A percentile compares a stretch with the other conserved stretches of the same genome.
These are phyloP conservation scores for Aspergillus fumigatus DNA, from an alignment of 2,329 filamentous ascomycete species.

Conservation along the genomic window DNA sequence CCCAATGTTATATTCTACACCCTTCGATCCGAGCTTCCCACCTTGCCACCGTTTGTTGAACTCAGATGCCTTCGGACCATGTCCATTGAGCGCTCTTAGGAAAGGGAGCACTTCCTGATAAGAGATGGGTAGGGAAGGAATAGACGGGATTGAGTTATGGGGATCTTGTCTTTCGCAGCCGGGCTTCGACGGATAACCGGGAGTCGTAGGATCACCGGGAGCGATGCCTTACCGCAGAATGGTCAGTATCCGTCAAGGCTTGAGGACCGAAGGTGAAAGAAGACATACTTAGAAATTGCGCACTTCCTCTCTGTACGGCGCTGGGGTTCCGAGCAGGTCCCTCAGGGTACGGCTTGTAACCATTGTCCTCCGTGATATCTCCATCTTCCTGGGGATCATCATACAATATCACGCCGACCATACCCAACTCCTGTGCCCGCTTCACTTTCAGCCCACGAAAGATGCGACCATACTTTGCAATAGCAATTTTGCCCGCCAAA, in stretches of 20 bases:
- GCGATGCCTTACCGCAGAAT: slow-evolving; percentile 44
- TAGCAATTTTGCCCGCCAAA: slow-evolving; percentile 77
- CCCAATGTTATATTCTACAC: slow-evolving; percentile 79
- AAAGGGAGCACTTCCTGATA: slow-evolving; percentile 82
- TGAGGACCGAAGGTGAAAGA: neutral
- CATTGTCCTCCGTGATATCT: slow-evolving; percentile 73
- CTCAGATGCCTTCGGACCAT: slow-evolving; percentile 72
- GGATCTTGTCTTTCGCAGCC: slow-evolving; percentile 72
- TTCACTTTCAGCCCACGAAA: slow-evolving; percentile 92
- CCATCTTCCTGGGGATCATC: slow-evolving; percentile 88
- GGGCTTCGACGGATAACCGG: slow-evolving; percentile 88
- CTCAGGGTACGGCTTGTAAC: slow-evolving; percentile 72
- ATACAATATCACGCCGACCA: slow-evolving; percentile 81
- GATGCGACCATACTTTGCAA: slow-evolving; percentile 78
- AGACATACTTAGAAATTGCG: slow-evolving; percentile 69
- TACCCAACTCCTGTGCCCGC: slow-evolving; percentile 83
- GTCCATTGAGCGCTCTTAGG: slow-evolving; percentile 82
- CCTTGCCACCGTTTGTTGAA: slow-evolving; percentile 70
- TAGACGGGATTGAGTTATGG: slow-evolving; percentile 67
- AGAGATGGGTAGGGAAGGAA: slow-evolving; percentile 88
- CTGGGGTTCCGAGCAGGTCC: slow-evolving; percentile 84
- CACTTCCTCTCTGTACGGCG: slow-evolving; percentile 84
- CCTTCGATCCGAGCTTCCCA: slow-evolving; percentile 71
- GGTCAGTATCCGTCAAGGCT: neutral
- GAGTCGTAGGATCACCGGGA: slow-evolving; percentile 78